Evolutionary conservation across 1,284 basidiomycete species (phyloP).

Genomic region (Butyriboletus pseudospeciosus): DNA sequence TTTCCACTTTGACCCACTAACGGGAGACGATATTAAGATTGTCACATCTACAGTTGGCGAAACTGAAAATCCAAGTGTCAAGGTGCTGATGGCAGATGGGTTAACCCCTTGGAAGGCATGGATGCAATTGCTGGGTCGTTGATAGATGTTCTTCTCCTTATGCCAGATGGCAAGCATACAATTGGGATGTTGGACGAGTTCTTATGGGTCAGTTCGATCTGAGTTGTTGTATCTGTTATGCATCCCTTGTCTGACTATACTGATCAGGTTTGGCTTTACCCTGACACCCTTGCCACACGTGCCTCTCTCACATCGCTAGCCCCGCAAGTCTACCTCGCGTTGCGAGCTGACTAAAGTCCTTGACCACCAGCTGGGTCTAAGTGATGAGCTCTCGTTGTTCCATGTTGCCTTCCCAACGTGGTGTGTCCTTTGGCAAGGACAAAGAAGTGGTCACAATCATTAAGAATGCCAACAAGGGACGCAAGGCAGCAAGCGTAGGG

Average conservation of each 20-base stretch:
- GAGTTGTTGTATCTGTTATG: neutral
- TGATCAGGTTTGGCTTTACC: slow-evolving; percentile 58
- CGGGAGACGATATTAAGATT: slow-evolving; percentile 54
- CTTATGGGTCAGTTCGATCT: slow-evolving; percentile 45
- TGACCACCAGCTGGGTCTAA: slow-evolving; percentile 52
- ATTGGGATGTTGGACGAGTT: slow-evolving; percentile 65
- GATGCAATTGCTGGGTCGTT: slow-evolving; percentile 58
- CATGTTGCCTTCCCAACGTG: slow-evolving; percentile 61
- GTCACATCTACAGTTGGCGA: slow-evolving; percentile 11
- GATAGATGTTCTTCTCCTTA: slow-evolving; percentile 50
- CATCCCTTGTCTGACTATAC: neutral
- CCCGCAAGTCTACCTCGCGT: slow-evolving; percentile 50
- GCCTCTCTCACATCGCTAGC: slow-evolving; percentile 42
- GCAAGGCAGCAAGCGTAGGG: slow-evolving; percentile 72
- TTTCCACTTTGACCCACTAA: slow-evolving; percentile 77
- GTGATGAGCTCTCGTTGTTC: slow-evolving; percentile 42
- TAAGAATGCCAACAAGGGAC: slow-evolving; percentile 38
- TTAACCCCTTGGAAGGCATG: slow-evolving; percentile 45
- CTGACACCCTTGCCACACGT: slow-evolving; percentile 46
- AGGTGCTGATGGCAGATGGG: slow-evolving; percentile 9
- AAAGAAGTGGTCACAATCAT: slow-evolving; percentile 54
- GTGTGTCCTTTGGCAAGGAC: slow-evolving; percentile 49
- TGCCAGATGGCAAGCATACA: slow-evolving; percentile 44
- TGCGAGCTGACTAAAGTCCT: slow-evolving; percentile 50
- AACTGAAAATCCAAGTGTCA: neutral